Evolutionary conservation across 2,329 filamentous ascomycete genomes (phyloP).

Genomic region (Fusarium sp.): DNA sequence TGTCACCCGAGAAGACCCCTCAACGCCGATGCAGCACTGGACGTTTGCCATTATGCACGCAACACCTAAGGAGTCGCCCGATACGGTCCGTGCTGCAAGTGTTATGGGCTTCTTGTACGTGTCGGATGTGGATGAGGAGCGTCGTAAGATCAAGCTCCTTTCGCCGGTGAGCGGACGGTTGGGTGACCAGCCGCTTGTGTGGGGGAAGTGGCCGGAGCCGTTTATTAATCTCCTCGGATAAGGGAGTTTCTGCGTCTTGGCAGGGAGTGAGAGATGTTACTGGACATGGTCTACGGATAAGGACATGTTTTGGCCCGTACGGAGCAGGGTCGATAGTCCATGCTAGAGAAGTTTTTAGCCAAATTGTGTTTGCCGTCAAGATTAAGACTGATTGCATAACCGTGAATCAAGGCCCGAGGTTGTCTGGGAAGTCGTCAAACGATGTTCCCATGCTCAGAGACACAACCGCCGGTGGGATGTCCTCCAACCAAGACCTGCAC

Average conservation of each 20-base stretch:
- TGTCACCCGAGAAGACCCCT: slow-evolving; percentile 71
- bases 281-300: not conserved
- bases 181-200: slow-evolving; percentile 80
- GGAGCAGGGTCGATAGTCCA: not conserved
- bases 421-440: not conserved
- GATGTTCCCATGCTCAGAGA: not conserved
- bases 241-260: not conserved
- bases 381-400: not conserved
- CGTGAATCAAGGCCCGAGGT: not conserved
- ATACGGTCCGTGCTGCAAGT: slow-evolving; percentile 78
- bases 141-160: slow-evolving; percentile 80
- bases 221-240: slow-evolving; percentile 76
- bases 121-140: slow-evolving; percentile 86
- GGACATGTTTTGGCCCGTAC: not conserved
- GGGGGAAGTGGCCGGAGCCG: slow-evolving; percentile 87
- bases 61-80: slow-evolving; percentile 70
- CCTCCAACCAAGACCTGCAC: not conserved
- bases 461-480: too few relatives aligned
- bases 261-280: not conserved
- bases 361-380: not conserved
- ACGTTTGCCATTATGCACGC: slow-evolving; percentile 87
- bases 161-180: slow-evolving; percentile 84
- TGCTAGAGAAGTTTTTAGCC: not conserved
- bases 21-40: slow-evolving; percentile 77
- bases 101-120: slow-evolving; percentile 95